Evolutionary conservation across 306 rosid species (phyloP).

Genomic region (Inga leiocalycina): DNA sequence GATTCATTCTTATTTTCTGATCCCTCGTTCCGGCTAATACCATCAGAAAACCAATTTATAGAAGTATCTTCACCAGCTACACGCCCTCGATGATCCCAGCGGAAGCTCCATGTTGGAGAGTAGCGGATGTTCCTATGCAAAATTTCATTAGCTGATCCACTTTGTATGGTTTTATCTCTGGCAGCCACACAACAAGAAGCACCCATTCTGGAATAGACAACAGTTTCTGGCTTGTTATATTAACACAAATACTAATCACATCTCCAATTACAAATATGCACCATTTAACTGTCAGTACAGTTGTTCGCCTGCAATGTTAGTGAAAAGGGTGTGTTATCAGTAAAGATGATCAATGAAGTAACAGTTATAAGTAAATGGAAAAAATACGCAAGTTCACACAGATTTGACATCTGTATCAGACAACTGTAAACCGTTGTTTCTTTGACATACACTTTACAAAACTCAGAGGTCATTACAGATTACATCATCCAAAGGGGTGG

Average conservation of each 20-base stretch:
- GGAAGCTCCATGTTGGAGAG: conserved; percentile 58
- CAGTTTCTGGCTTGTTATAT: conserved; percentile 22
- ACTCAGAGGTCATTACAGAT: conserved; percentile 17
- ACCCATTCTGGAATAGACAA: conserved; percentile 43
- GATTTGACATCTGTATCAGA: neutral
- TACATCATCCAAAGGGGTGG: neutral
- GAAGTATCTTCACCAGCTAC: conserved; percentile 62
- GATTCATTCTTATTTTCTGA: conserved; percentile 54
- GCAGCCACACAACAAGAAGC: conserved; percentile 57
- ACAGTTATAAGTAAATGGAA: conserved; percentile 11
- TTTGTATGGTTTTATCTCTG: conserved; percentile 47
- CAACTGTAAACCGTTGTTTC: neutral
- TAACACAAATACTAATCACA: conserved; percentile 17
- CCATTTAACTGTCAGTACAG: conserved; percentile 7
- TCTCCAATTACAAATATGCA: conserved; percentile 22
- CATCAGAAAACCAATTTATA: conserved; percentile 55
- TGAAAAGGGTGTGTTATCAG: conserved; percentile 30
- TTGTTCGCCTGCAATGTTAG: conserved; percentile 27
- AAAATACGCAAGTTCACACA: neutral
- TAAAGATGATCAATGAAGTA: conserved; percentile 1
- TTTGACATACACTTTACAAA: neutral
- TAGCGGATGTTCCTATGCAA: conserved; percentile 39
- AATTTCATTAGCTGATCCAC: conserved; percentile 38
- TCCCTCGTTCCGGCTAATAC: conserved; percentile 39
- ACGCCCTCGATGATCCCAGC: conserved; percentile 60